Conservation (phyloP, 2,329 filamentous ascomycete genomes). For the Neopestalotiopsis sp. region DNA sequence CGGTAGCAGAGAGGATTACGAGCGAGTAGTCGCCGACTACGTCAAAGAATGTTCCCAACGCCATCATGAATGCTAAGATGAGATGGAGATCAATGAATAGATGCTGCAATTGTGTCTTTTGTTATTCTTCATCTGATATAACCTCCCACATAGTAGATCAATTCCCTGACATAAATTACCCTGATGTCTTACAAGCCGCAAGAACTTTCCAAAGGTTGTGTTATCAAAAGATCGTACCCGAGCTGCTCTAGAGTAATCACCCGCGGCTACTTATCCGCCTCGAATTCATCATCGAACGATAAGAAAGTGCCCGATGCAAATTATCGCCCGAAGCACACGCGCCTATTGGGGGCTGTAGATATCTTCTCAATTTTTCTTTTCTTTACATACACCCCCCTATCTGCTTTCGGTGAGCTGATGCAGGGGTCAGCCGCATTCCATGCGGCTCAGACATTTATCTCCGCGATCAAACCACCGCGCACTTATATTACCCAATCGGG, state of each 20-base stretch:
- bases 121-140: too few relatives aligned
- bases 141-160: background rate
- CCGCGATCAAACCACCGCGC: background rate
- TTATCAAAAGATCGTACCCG: background rate
- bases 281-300: background rate
- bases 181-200: background rate
- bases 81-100: too few relatives aligned
- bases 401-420: background rate
- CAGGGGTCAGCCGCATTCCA: background rate
- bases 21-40: too few relatives aligned
- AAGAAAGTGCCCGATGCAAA: background rate
- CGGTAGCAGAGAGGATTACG: too few relatives aligned
- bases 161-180: background rate
- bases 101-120: too few relatives aligned
- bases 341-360: background rate
- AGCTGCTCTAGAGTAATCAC: background rate
- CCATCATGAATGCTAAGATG: too few relatives aligned
- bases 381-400: background rate
- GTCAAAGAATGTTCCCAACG: too few relatives aligned
- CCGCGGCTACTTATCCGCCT: background rate
- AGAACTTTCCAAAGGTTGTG: background rate
- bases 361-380: background rate
- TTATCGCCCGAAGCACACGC: background rate
- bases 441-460: background rate
- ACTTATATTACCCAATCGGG: background rate